These are phyloP conservation scores for Neoarthrinium moseri DNA, from an alignment of 2,329 filamentous ascomycete genomes.

Conservation along the genomic window DNA sequence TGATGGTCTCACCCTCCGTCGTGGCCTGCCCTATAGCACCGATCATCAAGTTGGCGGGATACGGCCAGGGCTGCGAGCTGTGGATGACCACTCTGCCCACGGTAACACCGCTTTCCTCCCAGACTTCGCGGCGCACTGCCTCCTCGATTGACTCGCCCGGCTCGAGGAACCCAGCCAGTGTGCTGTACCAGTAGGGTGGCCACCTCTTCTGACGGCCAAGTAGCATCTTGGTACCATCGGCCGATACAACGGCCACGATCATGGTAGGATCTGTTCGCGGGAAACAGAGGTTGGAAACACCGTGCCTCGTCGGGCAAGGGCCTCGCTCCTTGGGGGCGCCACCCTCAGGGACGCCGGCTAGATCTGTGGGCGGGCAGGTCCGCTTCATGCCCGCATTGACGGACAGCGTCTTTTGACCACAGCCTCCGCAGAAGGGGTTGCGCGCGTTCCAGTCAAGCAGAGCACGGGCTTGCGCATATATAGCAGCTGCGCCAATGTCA, in stretches of 20 bases:
- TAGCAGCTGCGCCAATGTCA: slow-evolving; percentile 60
- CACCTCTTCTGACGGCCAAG: slow-evolving; percentile 84
- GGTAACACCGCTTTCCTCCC: slow-evolving; percentile 79
- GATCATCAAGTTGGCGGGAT: slow-evolving; percentile 83
- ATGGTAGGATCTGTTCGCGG: slow-evolving; percentile 92
- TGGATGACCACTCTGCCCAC: slow-evolving; percentile 79
- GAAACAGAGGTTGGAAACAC: slow-evolving; percentile 88
- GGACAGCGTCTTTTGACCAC: slow-evolving; percentile 78
- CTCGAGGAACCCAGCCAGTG: slow-evolving; percentile 83
- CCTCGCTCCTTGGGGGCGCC: slow-evolving; percentile 52
- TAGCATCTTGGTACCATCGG: slow-evolving; percentile 73
- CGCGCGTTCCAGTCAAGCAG: slow-evolving; percentile 92
- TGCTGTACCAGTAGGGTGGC: slow-evolving; percentile 84
- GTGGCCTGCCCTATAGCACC: slow-evolving; percentile 84
- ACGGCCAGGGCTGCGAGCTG: slow-evolving; percentile 85
- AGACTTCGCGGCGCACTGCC: slow-evolving; percentile 78
- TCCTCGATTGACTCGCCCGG: slow-evolving; percentile 84
- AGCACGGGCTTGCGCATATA: slow-evolving; percentile 85
- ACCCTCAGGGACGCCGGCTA: slow-evolving; percentile 39
- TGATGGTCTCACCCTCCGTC: slow-evolving; percentile 74
- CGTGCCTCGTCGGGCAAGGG: slow-evolving; percentile 77
- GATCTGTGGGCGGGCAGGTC: slow-evolving; percentile 71
- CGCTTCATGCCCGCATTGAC: slow-evolving; percentile 80
- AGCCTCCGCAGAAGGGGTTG: slow-evolving; percentile 88
- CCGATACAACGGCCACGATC: slow-evolving; percentile 88